These are phyloP conservation scores for Daldinia sp. DNA, from an alignment of 2,329 filamentous ascomycete genomes.

Conservation along the genomic window DNA sequence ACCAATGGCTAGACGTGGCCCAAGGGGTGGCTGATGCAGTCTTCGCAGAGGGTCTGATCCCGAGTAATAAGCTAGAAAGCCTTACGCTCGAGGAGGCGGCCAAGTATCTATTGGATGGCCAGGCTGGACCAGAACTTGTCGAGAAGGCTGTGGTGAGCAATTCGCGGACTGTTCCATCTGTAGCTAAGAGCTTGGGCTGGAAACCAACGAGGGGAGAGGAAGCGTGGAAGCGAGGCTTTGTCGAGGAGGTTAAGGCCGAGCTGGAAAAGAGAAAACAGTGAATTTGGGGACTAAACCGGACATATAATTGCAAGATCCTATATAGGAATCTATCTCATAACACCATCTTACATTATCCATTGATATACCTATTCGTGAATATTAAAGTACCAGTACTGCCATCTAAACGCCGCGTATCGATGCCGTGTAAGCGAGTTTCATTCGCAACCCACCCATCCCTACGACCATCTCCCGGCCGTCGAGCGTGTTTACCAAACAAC, in stretches of 20 bases:
- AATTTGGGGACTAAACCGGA: not conserved
- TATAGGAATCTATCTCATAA: too few species aligned
- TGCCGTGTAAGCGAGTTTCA: too few species aligned
- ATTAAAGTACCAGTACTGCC: too few species aligned
- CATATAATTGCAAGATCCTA: too few species aligned
- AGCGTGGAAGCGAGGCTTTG: conserved; percentile 33
- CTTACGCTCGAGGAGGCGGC: conserved; percentile 43
- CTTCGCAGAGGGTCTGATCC: conserved; percentile 44
- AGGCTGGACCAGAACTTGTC: conserved; percentile 37
- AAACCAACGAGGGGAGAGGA: conserved; percentile 44
- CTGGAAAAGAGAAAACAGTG: conserved; percentile 7
- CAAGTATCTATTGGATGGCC: conserved; percentile 29
- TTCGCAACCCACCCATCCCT: not conserved
- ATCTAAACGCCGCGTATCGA: too few species aligned
- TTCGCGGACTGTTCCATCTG: conserved; percentile 38
- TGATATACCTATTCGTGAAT: too few species aligned
- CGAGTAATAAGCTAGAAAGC: conserved; percentile 40
- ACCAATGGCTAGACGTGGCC: conserved; percentile 52
- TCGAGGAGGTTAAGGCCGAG: conserved; percentile 29
- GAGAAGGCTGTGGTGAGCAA: conserved; percentile 50
- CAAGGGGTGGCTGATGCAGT: conserved; percentile 48
- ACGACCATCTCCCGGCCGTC: not conserved
- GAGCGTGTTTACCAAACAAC: not conserved
- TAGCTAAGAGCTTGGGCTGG: conserved; percentile 46
- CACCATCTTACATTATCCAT: too few species aligned